Percentiles rank a stretch among this genome's conserved stretches.
phyloP scores from a whole-genome alignment of 768 basidiomycete species.

The Neoboletus magnificus region DNA sequence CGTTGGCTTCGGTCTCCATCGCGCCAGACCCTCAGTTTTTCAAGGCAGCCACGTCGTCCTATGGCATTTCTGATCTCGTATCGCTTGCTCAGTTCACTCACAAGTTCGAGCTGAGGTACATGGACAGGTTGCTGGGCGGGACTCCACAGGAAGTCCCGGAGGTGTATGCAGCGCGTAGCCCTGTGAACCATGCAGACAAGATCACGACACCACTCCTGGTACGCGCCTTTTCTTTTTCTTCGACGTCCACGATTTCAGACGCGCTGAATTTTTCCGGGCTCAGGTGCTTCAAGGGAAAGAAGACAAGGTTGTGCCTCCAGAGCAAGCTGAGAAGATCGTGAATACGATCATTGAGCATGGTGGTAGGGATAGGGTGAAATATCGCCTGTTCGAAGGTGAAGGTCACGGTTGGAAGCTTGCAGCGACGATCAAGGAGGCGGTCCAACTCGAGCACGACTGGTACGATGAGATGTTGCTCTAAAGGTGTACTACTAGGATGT shows the following conservation, averaged over 20 bases:
- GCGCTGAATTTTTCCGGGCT: slow-evolving; percentile 7
- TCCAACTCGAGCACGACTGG: slow-evolving; percentile 35
- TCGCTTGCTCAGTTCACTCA: slow-evolving; percentile 61
- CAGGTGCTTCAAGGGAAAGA: slow-evolving; percentile 68
- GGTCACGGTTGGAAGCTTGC: slow-evolving; percentile 41
- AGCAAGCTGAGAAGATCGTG: slow-evolving; percentile 47
- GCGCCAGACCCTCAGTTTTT: slow-evolving; percentile 41
- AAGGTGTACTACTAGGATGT: neutral
- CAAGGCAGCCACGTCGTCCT: slow-evolving; percentile 64
- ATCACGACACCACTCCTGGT: slow-evolving; percentile 67
- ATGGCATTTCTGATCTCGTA: slow-evolving; percentile 63
- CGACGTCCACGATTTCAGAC: neutral
- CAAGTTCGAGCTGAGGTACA: slow-evolving; percentile 64
- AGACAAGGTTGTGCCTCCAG: slow-evolving; percentile 65
- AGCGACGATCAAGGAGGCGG: slow-evolving; percentile 34
- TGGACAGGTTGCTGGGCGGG: slow-evolving; percentile 64
- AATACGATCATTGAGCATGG: slow-evolving; percentile 20
- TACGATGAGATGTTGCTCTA: slow-evolving; percentile 27
- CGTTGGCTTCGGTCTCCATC: slow-evolving; percentile 45
- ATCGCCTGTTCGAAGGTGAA: slow-evolving; percentile 43
- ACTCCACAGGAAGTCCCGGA: slow-evolving; percentile 49
- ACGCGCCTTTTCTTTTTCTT: slow-evolving; percentile 15
- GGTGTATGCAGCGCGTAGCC: slow-evolving; percentile 58
- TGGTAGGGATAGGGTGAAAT: slow-evolving; percentile 30
- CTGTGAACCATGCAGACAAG: slow-evolving; percentile 56